Evolutionary conservation across 1,284 basidiomycete genomes (phyloP).

Genomic region (Lentinus polychrous): DNA sequence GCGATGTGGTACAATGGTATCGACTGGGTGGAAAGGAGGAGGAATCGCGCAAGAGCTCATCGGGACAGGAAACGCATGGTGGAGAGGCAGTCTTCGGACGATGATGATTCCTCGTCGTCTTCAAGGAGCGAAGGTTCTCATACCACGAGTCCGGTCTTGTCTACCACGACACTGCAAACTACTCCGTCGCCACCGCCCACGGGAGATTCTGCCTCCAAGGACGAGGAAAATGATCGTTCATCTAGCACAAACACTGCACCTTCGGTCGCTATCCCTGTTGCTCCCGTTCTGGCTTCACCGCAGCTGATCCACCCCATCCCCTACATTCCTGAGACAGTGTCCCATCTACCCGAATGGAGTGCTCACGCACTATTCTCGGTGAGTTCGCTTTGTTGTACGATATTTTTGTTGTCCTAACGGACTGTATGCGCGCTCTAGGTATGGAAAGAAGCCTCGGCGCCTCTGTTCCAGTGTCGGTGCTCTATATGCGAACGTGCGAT

Average conservation of each 20-base stretch:
- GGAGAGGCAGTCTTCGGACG: constrained; percentile 25
- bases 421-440: constrained; percentile 31
- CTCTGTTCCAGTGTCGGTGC: constrained; percentile 65
- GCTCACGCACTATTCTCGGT: constrained; percentile 51
- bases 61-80: constrained; percentile 11
- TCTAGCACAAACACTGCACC: constrained; percentile 19
- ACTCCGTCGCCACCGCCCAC: constrained; percentile 65
- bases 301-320: constrained; percentile 57
- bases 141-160: constrained; percentile 68
- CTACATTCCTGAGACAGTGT: constrained; percentile 54
- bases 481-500: constrained; percentile 62
- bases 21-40: constrained; percentile 50
- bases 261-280: constrained; percentile 38
- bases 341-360: constrained; percentile 54
- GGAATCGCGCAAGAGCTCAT: constrained; percentile 28
- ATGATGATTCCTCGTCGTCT: constrained; percentile 39
- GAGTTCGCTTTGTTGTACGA: constrained; percentile 23
- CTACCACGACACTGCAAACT: constrained; percentile 64
- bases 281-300: constrained; percentile 52
- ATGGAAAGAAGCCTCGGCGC: constrained; percentile 67
- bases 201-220: constrained; percentile 26
- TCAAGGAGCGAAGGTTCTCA: constrained; percentile 45
- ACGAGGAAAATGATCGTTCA: constrained; percentile 25
- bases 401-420: constrained; percentile 4
- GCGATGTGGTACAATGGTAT: constrained; percentile 62